These are phyloP conservation scores for Clavispora asparagi DNA, from an alignment of 805 yeast genomes.

Conservation along the genomic window DNA sequence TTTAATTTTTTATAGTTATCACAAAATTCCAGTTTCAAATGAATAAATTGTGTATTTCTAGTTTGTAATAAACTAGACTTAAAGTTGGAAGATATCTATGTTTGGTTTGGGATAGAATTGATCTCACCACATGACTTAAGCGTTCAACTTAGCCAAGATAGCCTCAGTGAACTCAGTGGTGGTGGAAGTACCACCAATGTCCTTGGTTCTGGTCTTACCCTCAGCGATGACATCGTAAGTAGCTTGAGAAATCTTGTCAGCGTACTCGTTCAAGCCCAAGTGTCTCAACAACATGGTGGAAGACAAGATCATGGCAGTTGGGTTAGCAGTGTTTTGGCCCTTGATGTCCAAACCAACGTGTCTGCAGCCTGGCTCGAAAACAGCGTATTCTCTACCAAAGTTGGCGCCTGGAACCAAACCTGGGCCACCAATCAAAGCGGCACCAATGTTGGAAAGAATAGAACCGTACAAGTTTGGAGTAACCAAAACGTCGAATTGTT, in stretches of 20 bases:
- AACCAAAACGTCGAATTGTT: conserved; percentile 96
- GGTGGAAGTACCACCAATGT: conserved; percentile 84
- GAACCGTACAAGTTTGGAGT: conserved; percentile 98
- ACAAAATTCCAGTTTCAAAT: neutral
- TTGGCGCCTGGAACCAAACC: conserved; percentile 98
- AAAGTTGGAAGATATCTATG: conserved; percentile 1
- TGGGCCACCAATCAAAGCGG: conserved; percentile 95
- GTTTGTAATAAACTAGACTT: neutral
- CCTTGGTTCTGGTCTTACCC: conserved; percentile 79
- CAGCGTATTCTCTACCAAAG: conserved; percentile 96
- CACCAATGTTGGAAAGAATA: conserved; percentile 95
- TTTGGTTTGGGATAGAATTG: neutral
- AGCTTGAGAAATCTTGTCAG: conserved; percentile 84
- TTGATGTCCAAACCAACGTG: conserved; percentile 96
- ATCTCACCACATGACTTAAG: conserved; percentile 4
- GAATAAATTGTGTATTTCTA: neutral
- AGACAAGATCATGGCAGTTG: conserved; percentile 94
- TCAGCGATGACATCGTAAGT: conserved; percentile 87
- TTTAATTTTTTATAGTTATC: neutral
- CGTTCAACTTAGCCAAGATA: conserved; percentile 63
- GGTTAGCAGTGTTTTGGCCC: conserved; percentile 94
- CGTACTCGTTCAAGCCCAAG: conserved; percentile 78
- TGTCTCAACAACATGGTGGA: conserved; percentile 91
- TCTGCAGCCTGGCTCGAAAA: conserved; percentile 99
- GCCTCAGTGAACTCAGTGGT: conserved; percentile 96